Evolutionary conservation across 805 yeast genomes (phyloP).

Genomic region (Candida parachauliodes): DNA sequence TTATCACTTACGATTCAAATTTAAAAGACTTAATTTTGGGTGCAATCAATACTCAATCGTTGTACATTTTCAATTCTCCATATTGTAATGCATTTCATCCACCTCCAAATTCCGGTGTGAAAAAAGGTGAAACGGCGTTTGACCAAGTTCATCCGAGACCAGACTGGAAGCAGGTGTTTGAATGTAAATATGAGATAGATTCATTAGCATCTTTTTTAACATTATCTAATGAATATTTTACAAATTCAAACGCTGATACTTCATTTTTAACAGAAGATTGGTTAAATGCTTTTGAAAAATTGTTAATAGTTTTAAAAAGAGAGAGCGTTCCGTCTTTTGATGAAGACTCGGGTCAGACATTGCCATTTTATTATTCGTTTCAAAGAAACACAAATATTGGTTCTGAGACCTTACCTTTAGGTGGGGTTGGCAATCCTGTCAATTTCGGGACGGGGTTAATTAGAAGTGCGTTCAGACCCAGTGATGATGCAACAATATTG

Average conservation of each 20-base stretch:
- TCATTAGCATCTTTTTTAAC: conserved; percentile 80
- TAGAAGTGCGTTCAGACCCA: conserved; percentile 83
- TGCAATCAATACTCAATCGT: conserved; percentile 77
- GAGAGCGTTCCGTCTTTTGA: conserved; percentile 63
- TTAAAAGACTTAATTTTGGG: conserved; percentile 61
- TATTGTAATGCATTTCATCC: conserved; percentile 94
- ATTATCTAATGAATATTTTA: conserved; percentile 66
- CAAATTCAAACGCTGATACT: conserved; percentile 45
- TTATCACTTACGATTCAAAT: conserved; percentile 47
- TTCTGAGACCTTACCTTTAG: conserved; percentile 73
- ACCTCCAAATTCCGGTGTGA: conserved; percentile 52
- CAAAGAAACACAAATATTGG: conserved; percentile 73
- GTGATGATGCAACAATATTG: conserved; percentile 80
- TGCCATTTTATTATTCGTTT: conserved; percentile 58
- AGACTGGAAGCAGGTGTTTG: conserved; percentile 71
- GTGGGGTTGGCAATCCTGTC: conserved; percentile 84
- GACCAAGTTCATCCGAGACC: conserved; percentile 71
- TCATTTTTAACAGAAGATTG: conserved; percentile 49
- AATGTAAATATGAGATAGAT: conserved; percentile 87
- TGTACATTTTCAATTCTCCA: conserved; percentile 58
- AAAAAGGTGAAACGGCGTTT: conserved; percentile 46
- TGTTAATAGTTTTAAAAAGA: conserved; percentile 51
- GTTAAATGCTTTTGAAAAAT: conserved; percentile 53
- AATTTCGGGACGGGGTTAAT: conserved; percentile 64
- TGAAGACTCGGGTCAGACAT: conserved; percentile 43